Percentiles rank a stretch among this genome's conserved stretches.
phyloP scores from a whole-genome alignment of 176 grass and related monocot species.

The Phoenix roebelenii region DNA sequence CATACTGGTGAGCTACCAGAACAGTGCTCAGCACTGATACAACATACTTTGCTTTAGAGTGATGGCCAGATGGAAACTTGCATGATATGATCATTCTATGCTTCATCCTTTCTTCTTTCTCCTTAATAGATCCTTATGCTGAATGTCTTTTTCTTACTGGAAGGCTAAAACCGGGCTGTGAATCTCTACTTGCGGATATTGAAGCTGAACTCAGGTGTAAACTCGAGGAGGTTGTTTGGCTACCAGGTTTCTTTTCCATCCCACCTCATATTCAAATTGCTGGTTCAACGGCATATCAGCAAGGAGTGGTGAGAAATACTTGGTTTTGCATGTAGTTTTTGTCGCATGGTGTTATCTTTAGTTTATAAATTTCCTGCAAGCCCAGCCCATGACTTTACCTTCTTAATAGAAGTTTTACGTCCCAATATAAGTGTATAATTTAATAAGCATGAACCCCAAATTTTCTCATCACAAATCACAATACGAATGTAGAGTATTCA shows the following conservation, averaged over 20 bases:
- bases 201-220: conserved; percentile 67
- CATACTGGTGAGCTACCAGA: too few relatives aligned
- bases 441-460: too few relatives aligned
- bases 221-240: conserved; percentile 56
- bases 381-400: background rate
- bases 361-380: background rate
- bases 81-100: too few relatives aligned
- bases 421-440: too few relatives aligned
- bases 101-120: background rate
- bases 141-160: conserved; percentile 15
- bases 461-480: too few relatives aligned
- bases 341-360: background rate
- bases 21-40: too few relatives aligned
- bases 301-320: conserved; percentile 52
- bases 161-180: conserved; percentile 80
- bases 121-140: background rate
- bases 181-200: conserved; percentile 33
- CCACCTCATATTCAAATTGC: conserved; percentile 69
- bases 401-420: background rate
- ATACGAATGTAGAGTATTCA: too few relatives aligned
- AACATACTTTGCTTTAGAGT: too few relatives aligned
- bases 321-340: conserved; percentile 1
- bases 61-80: too few relatives aligned
- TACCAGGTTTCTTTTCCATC: conserved; percentile 79
- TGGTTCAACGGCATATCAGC: conserved; percentile 59